Conservation (phyloP, 176 grass and related monocot species). For the Ensete ventricosum region DNA sequence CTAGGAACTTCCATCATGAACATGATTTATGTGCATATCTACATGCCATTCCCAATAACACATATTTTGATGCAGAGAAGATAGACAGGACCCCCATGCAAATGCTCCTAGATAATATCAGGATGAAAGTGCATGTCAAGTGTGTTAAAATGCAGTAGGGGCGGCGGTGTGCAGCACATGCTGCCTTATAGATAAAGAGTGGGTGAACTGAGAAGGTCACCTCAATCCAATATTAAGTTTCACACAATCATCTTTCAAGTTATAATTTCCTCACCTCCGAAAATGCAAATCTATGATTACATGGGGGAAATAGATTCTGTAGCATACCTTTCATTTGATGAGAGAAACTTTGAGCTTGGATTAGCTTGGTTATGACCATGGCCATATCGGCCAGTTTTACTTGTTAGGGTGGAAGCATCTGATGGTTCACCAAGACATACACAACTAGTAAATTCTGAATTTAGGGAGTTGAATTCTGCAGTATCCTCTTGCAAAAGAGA, state of each 20-base stretch:
- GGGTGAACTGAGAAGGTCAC: background rate
- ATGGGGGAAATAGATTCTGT: background rate
- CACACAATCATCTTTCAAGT: constrained; percentile 7
- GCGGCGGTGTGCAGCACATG: background rate
- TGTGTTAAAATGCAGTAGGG: no score
- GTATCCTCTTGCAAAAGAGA: constrained; percentile 77
- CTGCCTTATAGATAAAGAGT: background rate
- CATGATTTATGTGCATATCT: background rate
- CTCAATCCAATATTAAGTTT: background rate
- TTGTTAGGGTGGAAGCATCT: constrained; percentile 31
- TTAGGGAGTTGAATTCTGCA: constrained; percentile 26
- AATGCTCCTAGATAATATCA: background rate
- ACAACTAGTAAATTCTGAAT: constrained; percentile 41
- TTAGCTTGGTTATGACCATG: constrained; percentile 45
- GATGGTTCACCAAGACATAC: constrained; percentile 32
- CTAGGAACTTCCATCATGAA: background rate
- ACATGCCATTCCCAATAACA: background rate
- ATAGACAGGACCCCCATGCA: background rate
- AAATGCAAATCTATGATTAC: constrained; percentile 2
- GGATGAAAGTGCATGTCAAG: background rate
- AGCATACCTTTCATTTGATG: constrained; percentile 58
- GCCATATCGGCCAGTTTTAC: constrained; percentile 34
- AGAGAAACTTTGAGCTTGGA: constrained; percentile 36
- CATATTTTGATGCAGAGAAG: background rate
- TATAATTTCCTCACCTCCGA: background rate